A percentile compares a stretch with the other conserved stretches of the same genome.
phyloP scores from a whole-genome alignment of 495 filamentous ascomycete genomes.

The Tuber magnatum region DNA sequence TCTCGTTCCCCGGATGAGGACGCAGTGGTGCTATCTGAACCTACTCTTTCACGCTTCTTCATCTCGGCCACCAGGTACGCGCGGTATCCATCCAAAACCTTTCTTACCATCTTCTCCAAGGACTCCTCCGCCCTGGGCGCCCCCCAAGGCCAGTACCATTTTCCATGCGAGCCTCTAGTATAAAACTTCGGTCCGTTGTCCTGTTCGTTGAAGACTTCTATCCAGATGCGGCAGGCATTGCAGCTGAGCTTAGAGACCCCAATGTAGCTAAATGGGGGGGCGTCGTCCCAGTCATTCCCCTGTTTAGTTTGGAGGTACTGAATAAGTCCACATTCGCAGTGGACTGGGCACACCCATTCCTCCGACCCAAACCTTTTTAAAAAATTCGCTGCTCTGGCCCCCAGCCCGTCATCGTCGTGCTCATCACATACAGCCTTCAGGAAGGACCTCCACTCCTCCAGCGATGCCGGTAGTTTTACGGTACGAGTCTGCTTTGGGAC shows the following conservation, averaged over 20 bases:
- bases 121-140: too few species aligned
- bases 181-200: too few species aligned
- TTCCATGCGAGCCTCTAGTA: too few species aligned
- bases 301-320: background rate
- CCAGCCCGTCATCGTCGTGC: background rate
- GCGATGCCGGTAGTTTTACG: background rate
- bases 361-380: background rate
- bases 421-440: background rate
- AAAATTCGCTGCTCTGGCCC: background rate
- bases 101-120: background rate
- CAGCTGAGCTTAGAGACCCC: background rate
- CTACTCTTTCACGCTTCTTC: background rate
- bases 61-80: background rate
- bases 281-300: background rate
- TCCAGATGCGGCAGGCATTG: background rate
- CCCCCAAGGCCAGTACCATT: too few species aligned
- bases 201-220: too few species aligned
- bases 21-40: background rate
- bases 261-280: background rate
- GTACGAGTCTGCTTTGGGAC: background rate
- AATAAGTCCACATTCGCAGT: too few species aligned
- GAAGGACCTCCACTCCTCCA: background rate
- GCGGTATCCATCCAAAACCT: background rate
- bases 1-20: background rate
- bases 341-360: background rate